Conservation (phyloP, 169 alveolate genomes). For the Cardiosporidium cionae region DNA sequence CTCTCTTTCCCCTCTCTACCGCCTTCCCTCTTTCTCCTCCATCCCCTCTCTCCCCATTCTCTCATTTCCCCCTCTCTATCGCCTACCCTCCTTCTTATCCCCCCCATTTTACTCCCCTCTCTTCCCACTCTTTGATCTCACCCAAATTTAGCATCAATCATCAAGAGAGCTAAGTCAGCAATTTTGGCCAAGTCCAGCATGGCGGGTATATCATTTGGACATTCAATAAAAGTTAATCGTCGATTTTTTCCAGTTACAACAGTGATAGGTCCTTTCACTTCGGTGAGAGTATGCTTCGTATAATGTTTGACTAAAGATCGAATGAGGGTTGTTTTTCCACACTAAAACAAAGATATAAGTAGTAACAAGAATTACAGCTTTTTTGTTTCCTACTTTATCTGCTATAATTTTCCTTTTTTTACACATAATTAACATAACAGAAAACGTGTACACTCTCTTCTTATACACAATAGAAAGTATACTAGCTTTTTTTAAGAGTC, state of each 20-base stretch:
- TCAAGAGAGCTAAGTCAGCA: constrained; percentile 90
- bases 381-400: too few relatives aligned
- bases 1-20: too few relatives aligned
- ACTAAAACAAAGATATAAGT: constrained; percentile 88
- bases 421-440: too few relatives aligned
- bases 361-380: too few relatives aligned
- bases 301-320: constrained; percentile 92
- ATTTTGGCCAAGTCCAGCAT: constrained; percentile 96
- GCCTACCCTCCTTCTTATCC: constrained; percentile 34
- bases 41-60: too few relatives aligned
- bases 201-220: constrained; percentile 85
- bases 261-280: constrained; percentile 85
- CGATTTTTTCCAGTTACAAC: constrained; percentile 86
- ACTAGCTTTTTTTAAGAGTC: too few relatives aligned
- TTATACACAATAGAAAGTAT: too few relatives aligned
- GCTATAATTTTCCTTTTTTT: too few relatives aligned
- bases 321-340: constrained; percentile 94
- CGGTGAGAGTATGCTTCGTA: constrained; percentile 68
- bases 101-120: not conserved
- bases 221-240: constrained; percentile 90
- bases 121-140: constrained; percentile 15
- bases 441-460: too few relatives aligned
- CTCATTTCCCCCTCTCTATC: not conserved
- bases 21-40: too few relatives aligned
- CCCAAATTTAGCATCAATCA: constrained; percentile 91